Base-by-base conservation (phyloP, 2,329 filamentous ascomycete species). In the Neurospora sp. region DNA sequence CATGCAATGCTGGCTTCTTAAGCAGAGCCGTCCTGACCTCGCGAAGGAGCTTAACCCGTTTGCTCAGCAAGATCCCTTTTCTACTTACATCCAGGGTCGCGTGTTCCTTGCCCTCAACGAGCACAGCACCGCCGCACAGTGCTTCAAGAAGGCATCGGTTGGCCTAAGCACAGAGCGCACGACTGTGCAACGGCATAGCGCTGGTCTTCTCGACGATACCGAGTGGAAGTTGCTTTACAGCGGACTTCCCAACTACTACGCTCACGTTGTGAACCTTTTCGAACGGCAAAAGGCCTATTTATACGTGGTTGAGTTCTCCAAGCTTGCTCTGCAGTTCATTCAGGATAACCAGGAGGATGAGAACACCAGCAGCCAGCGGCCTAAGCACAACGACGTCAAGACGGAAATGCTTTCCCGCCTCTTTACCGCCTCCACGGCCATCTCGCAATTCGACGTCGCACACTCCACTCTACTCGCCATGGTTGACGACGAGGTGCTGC, bases 31-130 rank as follows among this genome's bases (percentile, higher is more conserved):
- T 70, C 81, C 87, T 3, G 88, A 90, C 75, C 78, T 91, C 19
- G 87, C 88, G 15, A 75, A 85, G 38, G 85, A 89, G 72, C 83
- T 90, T 36, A 80, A 80, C 15, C 82, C 85, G 0, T 90, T 89
- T 75, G 84, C 84, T 72, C 82, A 83, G 23, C 83, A 85, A 68
- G 86, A 86, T 68, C 82, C 85, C 73, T 93, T 85, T 83, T 89
- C 82, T 82, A 91, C 84, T 74, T 99, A 99, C 77, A 86, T 98
- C 4, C 92, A 94, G 78, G 96, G 92, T 2, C 89, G 96, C 38
- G 85, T 97, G 67, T 86, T 88, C 73, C 83, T 98, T 40, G 88
- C 89, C 5, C 86, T 90, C 72, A 90, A 90, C 69, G 91, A 97
- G 76, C 89, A 89, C 77, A 86, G 88, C 70, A 84, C 87, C 46